Conservation (phyloP, 2,329 filamentous ascomycete species). For the Nemania sp. region DNA sequence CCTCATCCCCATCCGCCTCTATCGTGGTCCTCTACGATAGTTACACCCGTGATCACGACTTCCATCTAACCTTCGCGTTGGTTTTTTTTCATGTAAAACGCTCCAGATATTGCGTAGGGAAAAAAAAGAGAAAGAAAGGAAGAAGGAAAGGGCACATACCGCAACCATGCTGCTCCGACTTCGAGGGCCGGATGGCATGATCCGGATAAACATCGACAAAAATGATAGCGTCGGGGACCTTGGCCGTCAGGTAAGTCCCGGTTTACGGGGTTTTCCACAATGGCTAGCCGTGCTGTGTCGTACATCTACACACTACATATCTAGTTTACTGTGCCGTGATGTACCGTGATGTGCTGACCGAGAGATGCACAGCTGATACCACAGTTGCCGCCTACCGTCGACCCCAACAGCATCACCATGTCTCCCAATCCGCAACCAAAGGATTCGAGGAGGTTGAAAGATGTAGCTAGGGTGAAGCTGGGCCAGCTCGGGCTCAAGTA, state of each 20-base stretch:
- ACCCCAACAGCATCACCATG: conserved; percentile 69
- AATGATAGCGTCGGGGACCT: conserved; percentile 78
- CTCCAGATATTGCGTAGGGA: background rate
- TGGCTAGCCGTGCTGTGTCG: background rate
- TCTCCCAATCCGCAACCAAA: conserved; percentile 71
- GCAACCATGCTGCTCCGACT: conserved; percentile 83
- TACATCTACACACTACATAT: background rate
- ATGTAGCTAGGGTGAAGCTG: conserved; percentile 68
- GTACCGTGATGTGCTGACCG: conserved; percentile 13
- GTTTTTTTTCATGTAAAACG: too few species aligned
- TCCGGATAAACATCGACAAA: conserved; percentile 82
- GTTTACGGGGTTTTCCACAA: background rate
- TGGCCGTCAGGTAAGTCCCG: conserved; percentile 60
- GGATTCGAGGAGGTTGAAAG: conserved; percentile 68
- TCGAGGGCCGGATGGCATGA: conserved; percentile 91
- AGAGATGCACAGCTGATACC: conserved; percentile 62
- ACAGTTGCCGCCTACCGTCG: conserved; percentile 71
- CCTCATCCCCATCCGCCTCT: too few species aligned
- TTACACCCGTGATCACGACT: background rate
- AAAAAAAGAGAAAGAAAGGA: too few species aligned
- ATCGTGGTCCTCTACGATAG: background rate
- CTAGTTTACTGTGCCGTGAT: background rate
- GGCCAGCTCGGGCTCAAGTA: conserved; percentile 71
- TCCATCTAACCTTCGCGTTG: background rate
- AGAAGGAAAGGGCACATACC: too few species aligned